Base-by-base conservation (phyloP, 108 stramenopile species). In the Licmophora abbreviata region DNA sequence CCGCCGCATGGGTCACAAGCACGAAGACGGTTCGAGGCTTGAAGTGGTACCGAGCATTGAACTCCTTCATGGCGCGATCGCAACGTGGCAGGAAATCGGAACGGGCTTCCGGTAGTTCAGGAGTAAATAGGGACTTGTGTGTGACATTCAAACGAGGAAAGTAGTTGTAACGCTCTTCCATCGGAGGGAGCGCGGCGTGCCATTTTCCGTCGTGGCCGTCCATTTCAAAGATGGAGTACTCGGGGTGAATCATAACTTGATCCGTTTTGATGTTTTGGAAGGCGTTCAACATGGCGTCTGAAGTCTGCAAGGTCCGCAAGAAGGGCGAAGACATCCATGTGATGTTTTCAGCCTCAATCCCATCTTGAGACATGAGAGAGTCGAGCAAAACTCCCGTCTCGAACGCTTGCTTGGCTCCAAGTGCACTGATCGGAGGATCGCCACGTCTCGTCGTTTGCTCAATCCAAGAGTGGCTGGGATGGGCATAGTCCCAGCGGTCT, bases 401-500 rank as follows among this genome's bases (percentile, higher is more conserved):
- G 30, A 61, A 58, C 8, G 88, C 88, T 63, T 90, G 88, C 35
- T 56, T 57, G 61, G 83, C 79, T 5, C 88, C 88, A 22, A 90
- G 56, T 3, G 63, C 35, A 24, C 69, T 71, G 3, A 90, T 44
- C 1, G 88, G 81, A 0, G 81, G 81, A 52, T 90, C 88, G 25
- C 73, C 76, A 11, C 11, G 28, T 14, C 71, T 68, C 10, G 56
- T 59, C 14, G 62, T 62, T 1, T 52, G 27, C 20, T 44, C 37
- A n/a, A 29, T 17, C 49, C 59, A 51, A 22, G 32, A 23, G 8
- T 21, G 1, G 35, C 22, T 17, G 1, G 61, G 78, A 55, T 56
- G 73, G 56, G 69, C 61, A 46, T 85, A 85, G 51, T 89, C 87
- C 79, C 74, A 81, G 7, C 87, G 81, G 68, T 85, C 87, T 20